Evolutionary conservation across 75 land plant genomes (phyloP), one percentile per base, ranked within the genome.

Genomic region (Azolla pinnata): DNA sequence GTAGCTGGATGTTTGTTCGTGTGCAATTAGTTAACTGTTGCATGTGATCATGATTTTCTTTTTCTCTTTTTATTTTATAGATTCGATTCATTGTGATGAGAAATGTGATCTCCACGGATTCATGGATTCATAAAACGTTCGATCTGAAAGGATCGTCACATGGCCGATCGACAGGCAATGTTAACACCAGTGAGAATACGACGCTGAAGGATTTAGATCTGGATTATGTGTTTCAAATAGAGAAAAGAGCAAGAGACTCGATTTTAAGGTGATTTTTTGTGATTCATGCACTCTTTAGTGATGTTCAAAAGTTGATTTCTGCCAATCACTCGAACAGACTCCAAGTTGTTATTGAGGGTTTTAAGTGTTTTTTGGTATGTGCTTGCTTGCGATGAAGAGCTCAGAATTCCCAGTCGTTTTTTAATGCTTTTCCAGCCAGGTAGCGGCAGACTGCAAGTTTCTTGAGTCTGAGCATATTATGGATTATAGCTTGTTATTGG

Each of bases 61-160:
- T 18, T 18, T 18, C 12, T 52, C 29, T 14, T 4, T 52, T 25
- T 27, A 1, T 25, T 17, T 57, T 75, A 69, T 88, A 95, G 96
- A 88, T 95, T 59, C 87, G 99, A 20, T 95, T 95, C 65, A 83
- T 95, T 29, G 96, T 95, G 38, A 95, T 95, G 99, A 96, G 99
- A 54, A 95, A 95, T 69, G 87, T 95, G 85, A 86, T 89, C 69
- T 95, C 90, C 73, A 89, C 96, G 10, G 99, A 89, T 59, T 56
- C 90, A 34, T 75, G 99, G 24, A 95, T 95, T 33, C 99, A 95
- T 64, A 68, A 87, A 44, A 70, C 96, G 53, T 95, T 86, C 74
- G 99, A 95, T 57, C 58, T 95, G 59, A 95, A 95, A 68, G 96
- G 99, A 17, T 95, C 99, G 20, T 89, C 88, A 2, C 77, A 83